Conservation (phyloP, 345 rosid genomes). For the Microthlaspi erraticum region DNA sequence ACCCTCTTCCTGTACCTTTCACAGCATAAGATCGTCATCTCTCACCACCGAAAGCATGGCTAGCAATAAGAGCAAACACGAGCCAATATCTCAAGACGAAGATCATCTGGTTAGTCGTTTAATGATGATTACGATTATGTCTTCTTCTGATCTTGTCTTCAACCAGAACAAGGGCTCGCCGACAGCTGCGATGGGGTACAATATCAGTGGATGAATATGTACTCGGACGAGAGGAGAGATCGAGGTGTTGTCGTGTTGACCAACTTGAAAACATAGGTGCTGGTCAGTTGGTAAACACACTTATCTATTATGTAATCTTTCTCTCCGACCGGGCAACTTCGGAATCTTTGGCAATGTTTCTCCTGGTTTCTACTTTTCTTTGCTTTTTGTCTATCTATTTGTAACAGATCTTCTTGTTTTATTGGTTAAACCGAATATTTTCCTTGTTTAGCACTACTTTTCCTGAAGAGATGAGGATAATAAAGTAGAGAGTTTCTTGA, state of each 20-base stretch:
- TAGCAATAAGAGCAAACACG: conserved; percentile 11
- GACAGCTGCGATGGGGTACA: not conserved
- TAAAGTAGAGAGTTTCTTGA: not conserved
- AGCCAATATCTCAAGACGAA: conserved; percentile 29
- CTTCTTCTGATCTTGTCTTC: conserved; percentile 21
- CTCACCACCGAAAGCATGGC: conserved; percentile 27
- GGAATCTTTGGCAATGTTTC: conserved; percentile 47
- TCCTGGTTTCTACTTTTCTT: conserved; percentile 16
- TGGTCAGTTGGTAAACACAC: conserved; percentile 2
- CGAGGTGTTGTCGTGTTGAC: conserved; percentile 16
- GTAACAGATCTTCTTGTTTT: conserved; percentile 5
- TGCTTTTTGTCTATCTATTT: conserved; percentile 10
- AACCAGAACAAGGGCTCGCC: conserved; percentile 13
- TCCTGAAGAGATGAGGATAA: not conserved
- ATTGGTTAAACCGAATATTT: conserved; percentile 1
- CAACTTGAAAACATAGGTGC: not conserved
- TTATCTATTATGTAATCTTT: not conserved
- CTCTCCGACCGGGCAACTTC: conserved; percentile 47
- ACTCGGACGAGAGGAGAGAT: conserved; percentile 28
- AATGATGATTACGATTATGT: conserved; percentile 26
- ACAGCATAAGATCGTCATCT: conserved; percentile 24
- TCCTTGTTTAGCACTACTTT: conserved; percentile 1
- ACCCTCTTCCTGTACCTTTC: conserved; percentile 14
- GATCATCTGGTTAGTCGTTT: conserved; percentile 34
- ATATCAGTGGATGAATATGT: not conserved